Evolutionary conservation across 106 monocot species (phyloP), one percentile per base, ranked within the genome.

Genomic region (Dendrobium huoshanense): DNA sequence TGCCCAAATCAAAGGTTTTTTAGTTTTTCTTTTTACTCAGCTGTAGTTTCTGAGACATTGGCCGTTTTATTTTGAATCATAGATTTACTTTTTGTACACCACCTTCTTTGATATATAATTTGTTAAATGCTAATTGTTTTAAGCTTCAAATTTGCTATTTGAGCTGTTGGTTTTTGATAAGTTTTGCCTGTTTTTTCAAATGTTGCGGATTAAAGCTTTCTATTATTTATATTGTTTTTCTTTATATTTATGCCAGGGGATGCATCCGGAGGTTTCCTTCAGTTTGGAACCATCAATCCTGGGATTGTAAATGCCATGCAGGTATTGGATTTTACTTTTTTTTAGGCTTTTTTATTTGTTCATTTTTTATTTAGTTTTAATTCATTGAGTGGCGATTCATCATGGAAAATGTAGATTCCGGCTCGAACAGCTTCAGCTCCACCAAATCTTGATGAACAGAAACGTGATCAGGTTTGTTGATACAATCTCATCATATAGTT

Each of bases 381-480:
- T 75, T 75, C 41, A 43, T 41, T 44, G 41, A 75, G 20, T 2
- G 4, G 74, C 1, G n/a, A 75, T 44, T 75, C n/a, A 75, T 22
- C 19, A 7, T 42, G 75, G 31, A 4, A 0, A 68, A 68, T 49
- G 58, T 17, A 82, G 82, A 70, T 82, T 77, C 82, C 82, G 67
- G 82, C 82, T 54, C 15, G 82, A 68, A 82, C 82, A 16, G 47
- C 77, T 67, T 82, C 82, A 33, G 97, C 97, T 24, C 97, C 97
- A 42, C 97, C 97, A 42, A 97, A 97, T 84, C 79, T 97, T 19
- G 94, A 94, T 77, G 97, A 97, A 72, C 97, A 94, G 87, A 92
- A 89, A 58, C 75, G 55, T 7, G 89, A 85, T 51, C 92, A 92
- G 92, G 92, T 92, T 78, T 75, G 67, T 67, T 75, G 75, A 82